Evolutionary conservation across 2,329 filamentous ascomycete genomes (phyloP).

Genomic region (Chaetomium olivaceum): DNA sequence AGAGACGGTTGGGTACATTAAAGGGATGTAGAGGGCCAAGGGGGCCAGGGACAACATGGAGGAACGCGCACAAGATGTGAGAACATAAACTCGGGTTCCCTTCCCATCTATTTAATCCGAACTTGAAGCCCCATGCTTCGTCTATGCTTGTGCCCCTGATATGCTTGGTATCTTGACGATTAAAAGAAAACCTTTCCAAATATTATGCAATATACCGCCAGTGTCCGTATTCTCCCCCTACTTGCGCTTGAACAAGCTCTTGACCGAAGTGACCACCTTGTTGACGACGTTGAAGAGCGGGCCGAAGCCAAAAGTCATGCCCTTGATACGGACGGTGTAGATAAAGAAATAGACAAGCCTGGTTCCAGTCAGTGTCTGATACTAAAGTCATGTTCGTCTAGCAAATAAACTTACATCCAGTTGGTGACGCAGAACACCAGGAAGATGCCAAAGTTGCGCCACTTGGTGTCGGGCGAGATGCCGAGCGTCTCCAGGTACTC

Average conservation of each 20-base stretch:
- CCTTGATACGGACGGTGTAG: conserved; percentile 35
- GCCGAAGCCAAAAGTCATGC: conserved; percentile 35
- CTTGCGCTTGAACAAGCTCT: conserved; percentile 24
- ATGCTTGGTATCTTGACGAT: conserved; percentile 1
- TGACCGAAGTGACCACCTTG: conserved; percentile 20
- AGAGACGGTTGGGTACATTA: too few species aligned
- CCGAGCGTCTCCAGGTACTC: conserved; percentile 61
- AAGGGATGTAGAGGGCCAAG: too few species aligned
- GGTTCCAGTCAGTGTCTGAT: neutral
- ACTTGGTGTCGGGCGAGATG: conserved; percentile 60
- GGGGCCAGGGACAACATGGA: neutral
- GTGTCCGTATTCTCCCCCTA: neutral
- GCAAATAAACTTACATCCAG: conserved; percentile 46
- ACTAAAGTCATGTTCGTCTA: neutral
- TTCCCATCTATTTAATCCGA: neutral
- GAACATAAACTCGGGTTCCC: neutral
- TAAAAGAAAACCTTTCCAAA: neutral
- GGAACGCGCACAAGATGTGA: neutral
- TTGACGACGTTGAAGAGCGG: conserved; percentile 25
- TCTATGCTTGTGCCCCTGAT: neutral
- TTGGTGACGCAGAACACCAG: conserved; percentile 66
- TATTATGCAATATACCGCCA: neutral
- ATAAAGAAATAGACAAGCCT: conserved; percentile 38
- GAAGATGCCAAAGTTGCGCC: conserved; percentile 67
- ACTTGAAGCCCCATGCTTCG: neutral